Base-by-base conservation (phyloP, 345 rosid genomes). In the Salix exigua region DNA sequence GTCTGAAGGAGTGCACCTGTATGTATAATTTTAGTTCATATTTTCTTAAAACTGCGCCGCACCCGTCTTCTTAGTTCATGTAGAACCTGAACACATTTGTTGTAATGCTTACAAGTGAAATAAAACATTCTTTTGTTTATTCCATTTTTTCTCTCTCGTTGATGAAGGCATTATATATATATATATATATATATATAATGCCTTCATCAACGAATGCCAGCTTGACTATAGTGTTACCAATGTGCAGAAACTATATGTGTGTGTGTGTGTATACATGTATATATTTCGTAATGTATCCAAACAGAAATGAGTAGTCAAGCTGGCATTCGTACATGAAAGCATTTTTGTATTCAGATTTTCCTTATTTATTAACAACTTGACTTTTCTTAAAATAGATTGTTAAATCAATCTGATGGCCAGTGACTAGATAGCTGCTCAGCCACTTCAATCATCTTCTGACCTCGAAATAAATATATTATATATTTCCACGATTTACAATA, bases 391-490 rank as follows among this genome's bases (percentile, higher is more conserved):
- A 31, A 33, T 12, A 50, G 77, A 18, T 65, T 13, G 17, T 46
- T 46, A 12, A 46, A 46, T 46, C 66, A 64, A 18, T 26, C 17
- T 73, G 50, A 73, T 79, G 85, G 58, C 21, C 18, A 61, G 51
- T 80, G 86, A 83, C 74, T 33, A 33, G 37, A 33, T 77, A 74
- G 81, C 73, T 71, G 71, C 77, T 74, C 86, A 80, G 71, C 77
- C 3, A 77, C 77, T 53, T 50, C 83, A 66, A 73, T 79, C 70
- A 70, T 69, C 44, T 65, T 35, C 19, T 9, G 4, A 9, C 62
- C 4, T 55, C 61, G 1, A 7, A 46, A 3, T 68, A 14, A n/a
- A 31, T 31, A 13, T 40, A 17, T 31, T 74, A 28, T 21, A 66
- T 48, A 33, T 65, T 74, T 28, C 68, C 58, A 35, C 28, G 6